These are phyloP conservation scores for Quercus tomentella DNA, from an alignment of 331 rosid genomes.

Conservation along the genomic window DNA sequence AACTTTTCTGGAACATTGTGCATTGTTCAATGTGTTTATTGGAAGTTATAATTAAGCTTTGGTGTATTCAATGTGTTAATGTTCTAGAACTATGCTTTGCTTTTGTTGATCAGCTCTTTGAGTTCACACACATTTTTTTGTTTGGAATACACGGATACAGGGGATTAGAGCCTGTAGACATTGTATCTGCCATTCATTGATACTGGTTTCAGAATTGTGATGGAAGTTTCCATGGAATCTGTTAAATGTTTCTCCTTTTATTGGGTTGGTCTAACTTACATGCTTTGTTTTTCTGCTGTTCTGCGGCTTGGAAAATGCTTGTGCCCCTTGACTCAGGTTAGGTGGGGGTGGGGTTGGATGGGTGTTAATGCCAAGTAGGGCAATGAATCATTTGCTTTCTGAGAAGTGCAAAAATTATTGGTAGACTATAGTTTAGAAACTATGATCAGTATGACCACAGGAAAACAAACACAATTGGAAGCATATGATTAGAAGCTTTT, in stretches of 20 bases:
- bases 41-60: neutral
- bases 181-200: neutral
- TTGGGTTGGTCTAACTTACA: neutral
- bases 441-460: neutral
- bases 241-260: neutral
- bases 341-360: neutral
- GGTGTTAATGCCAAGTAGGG: neutral
- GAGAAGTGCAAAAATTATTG: neutral
- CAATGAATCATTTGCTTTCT: neutral
- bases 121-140: neutral
- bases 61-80: neutral
- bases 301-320: neutral
- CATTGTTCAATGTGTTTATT: neutral
- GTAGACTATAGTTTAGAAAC: neutral
- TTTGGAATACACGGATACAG: neutral
- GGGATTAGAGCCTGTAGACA: neutral
- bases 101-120: neutral
- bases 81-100: neutral
- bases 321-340: neutral
- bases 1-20: neutral
- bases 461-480: neutral
- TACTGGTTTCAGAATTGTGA: neutral
- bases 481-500: neutral
- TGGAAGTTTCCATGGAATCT: neutral
- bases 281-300: neutral